Evolutionary conservation across 371 early-diverging fungal genomes (phyloP).

Genomic region (Gilbertella persicaria): DNA sequence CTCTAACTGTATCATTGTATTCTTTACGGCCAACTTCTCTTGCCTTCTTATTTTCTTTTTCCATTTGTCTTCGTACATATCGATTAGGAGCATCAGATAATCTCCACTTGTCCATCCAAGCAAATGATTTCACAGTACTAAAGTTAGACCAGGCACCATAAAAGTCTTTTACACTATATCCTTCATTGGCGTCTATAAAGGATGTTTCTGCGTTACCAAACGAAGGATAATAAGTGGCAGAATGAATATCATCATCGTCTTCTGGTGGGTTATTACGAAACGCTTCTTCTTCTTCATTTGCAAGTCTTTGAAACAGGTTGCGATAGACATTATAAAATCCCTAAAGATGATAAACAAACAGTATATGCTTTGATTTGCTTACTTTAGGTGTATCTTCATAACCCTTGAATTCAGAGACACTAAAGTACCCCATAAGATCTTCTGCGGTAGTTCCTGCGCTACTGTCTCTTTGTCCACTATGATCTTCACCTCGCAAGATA

Average conservation of each 20-base stretch:
- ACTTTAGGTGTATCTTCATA: conserved; percentile 66
- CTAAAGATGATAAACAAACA: conserved; percentile 12
- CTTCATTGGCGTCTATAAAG: conserved; percentile 50
- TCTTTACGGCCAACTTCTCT: conserved; percentile 82
- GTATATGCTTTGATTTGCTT: neutral
- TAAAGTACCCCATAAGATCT: conserved; percentile 74
- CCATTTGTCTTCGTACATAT: conserved; percentile 79
- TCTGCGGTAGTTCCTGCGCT: conserved; percentile 60
- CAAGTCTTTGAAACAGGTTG: conserved; percentile 74
- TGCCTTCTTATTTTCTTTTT: conserved; percentile 89
- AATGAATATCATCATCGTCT: conserved; percentile 27
- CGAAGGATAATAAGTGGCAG: conserved; percentile 43
- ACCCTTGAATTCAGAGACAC: conserved; percentile 62
- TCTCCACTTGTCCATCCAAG: conserved; percentile 88
- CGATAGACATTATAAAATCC: conserved; percentile 87
- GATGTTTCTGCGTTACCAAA: conserved; percentile 64
- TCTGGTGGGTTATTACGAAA: conserved; percentile 41
- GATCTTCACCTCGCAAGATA: conserved; percentile 74
- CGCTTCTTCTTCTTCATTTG: conserved; percentile 79
- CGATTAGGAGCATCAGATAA: conserved; percentile 86
- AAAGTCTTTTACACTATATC: conserved; percentile 60
- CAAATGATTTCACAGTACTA: conserved; percentile 78
- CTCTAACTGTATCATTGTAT: conserved; percentile 83
- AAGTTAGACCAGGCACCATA: conserved; percentile 82
- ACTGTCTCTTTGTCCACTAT: conserved; percentile 28